These are phyloP conservation scores for Suhomyces taliae DNA, from an alignment of 1,139 yeast species.

Conservation along the genomic window DNA sequence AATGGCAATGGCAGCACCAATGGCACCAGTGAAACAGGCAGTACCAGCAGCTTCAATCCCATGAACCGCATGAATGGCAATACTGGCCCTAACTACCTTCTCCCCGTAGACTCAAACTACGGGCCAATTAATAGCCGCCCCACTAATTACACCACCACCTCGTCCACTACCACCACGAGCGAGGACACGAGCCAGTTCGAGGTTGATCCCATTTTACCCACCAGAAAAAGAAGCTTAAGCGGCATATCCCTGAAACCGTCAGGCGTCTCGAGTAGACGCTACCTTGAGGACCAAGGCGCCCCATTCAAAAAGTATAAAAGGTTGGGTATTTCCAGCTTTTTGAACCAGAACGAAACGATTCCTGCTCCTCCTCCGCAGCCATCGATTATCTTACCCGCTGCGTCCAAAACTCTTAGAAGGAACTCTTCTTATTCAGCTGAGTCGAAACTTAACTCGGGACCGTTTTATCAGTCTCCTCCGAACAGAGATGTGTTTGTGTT, in stretches of 20 bases:
- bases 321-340: background rate
- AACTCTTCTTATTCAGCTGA: background rate
- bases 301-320: background rate
- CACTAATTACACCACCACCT: no score
- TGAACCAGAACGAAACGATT: background rate
- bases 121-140: no score
- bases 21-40: no score
- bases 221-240: background rate
- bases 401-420: background rate
- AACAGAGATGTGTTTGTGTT: background rate
- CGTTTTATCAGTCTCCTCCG: background rate
- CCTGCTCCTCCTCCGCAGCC: conserved; percentile 1
- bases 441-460: background rate
- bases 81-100: no score
- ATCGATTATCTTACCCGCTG: background rate
- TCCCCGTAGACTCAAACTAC: no score
- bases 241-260: background rate
- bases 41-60: no score
- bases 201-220: background rate
- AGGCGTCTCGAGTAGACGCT: background rate
- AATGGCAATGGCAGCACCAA: no score
- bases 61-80: no score
- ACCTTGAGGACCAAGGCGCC: background rate
- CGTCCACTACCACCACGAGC: no score
- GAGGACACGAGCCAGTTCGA: no score